Conservation (phyloP, 2,329 filamentous ascomycete genomes). For the Thelonectria olida region DNA sequence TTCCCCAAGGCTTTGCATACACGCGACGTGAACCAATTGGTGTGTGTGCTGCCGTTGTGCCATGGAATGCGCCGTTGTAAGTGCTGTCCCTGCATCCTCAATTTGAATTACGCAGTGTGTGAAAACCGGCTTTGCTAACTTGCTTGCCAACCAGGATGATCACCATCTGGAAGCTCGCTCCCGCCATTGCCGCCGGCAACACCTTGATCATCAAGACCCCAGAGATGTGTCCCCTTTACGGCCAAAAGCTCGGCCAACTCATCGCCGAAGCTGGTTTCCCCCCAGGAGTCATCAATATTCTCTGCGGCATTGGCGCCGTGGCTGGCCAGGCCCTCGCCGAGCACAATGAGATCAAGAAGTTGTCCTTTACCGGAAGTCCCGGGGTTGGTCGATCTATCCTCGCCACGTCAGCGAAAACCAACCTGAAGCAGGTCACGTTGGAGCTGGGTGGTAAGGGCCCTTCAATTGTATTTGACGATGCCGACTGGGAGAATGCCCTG, state of each 20-base stretch:
- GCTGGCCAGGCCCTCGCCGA: slow-evolving; percentile 72
- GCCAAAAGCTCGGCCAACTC: slow-evolving; percentile 68
- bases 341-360: slow-evolving; percentile 74
- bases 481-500: slow-evolving; percentile 69
- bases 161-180: slow-evolving; percentile 66
- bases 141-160: slow-evolving; percentile 25
- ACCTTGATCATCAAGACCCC: slow-evolving; percentile 69
- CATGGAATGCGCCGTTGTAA: slow-evolving; percentile 75
- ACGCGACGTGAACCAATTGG: slow-evolving; percentile 71
- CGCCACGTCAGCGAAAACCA: slow-evolving; percentile 68
- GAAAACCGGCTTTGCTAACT: not conserved
- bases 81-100: not conserved
- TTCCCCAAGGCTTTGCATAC: slow-evolving; percentile 20
- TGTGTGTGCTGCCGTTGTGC: slow-evolving; percentile 75
- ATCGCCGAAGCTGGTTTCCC: slow-evolving; percentile 78
- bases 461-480: slow-evolving; percentile 67
- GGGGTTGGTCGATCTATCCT: slow-evolving; percentile 73
- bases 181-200: slow-evolving; percentile 69
- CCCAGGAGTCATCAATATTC: slow-evolving; percentile 76
- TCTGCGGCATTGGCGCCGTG: slow-evolving; percentile 73
- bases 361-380: slow-evolving; percentile 79
- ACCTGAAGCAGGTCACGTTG: slow-evolving; percentile 66
- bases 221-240: slow-evolving; percentile 70
- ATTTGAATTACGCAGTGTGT: too few relatives aligned
- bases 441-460: slow-evolving; percentile 70